phyloP scores from a whole-genome alignment of 2,329 filamentous ascomycete species.

The Ceratocystis diversiconidia region DNA sequence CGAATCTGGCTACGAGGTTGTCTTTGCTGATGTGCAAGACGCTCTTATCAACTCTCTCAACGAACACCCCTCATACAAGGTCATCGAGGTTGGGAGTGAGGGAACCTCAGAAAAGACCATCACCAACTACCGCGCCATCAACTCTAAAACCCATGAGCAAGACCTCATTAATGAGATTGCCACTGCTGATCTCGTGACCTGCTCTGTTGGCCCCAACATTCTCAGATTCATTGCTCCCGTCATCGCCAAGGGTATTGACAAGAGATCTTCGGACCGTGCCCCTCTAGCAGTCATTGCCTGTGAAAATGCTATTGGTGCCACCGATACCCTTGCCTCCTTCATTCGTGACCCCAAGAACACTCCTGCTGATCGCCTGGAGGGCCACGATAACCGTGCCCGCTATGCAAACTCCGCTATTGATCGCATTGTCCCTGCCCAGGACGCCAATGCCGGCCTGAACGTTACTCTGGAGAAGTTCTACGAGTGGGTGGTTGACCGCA shows the following conservation, averaged over 20 bases:
- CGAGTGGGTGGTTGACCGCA: constrained; percentile 92
- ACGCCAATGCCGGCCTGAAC: constrained; percentile 63
- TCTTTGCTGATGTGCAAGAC: constrained; percentile 92
- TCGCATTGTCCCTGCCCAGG: constrained; percentile 89
- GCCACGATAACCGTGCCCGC: constrained; percentile 59
- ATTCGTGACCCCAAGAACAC: constrained; percentile 67
- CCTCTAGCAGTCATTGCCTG: constrained; percentile 90
- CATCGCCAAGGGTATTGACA: constrained; percentile 85
- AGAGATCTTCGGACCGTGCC: constrained; percentile 44
- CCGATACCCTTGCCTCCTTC: constrained; percentile 68
- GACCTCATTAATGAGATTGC: constrained; percentile 75
- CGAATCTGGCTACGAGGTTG: constrained; percentile 86
- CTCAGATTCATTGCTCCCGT: constrained; percentile 92
- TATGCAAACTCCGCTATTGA: constrained; percentile 98
- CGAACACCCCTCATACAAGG: constrained; percentile 61
- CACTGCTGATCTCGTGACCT: constrained; percentile 82
- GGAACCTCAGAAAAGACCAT: constrained; percentile 71
- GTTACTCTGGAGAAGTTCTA: constrained; percentile 98
- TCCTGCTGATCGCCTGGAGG: constrained; percentile 47
- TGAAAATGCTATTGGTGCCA: constrained; percentile 94
- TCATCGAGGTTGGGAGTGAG: constrained; percentile 81
- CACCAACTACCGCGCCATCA: constrained; percentile 92
- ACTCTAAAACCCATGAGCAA: constrained; percentile 73
- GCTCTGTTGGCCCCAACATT: constrained; percentile 90
- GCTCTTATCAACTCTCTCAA: constrained; percentile 68